Evolutionary conservation across 345 rosid species (phyloP), one percentile per base, ranked within the genome.

Genomic region (Sisymbrium altissimum): DNA sequence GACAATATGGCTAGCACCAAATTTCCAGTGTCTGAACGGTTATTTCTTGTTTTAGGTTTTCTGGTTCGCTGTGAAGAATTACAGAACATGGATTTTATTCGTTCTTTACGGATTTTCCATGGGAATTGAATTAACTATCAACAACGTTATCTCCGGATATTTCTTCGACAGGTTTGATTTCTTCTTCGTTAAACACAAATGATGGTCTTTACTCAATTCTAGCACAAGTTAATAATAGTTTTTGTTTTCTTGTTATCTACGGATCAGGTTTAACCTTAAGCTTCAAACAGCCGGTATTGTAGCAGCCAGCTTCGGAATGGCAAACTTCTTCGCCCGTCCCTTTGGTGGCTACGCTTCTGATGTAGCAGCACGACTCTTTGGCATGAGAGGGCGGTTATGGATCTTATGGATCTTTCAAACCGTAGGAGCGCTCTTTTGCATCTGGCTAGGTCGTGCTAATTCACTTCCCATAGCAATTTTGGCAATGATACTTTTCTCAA

Each of bases 351-450:
- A 40, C 7, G 78, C 92, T 9, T 90, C 98, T 3, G 97, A 90
- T 66, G 7, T 18, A 1, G 85, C 92, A 9, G 93, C 83, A 0
- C 55, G 79, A 14, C 15, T 80, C 18, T 90, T 87, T 12, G 96
- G 93, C 62, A 89, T 93, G 97, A 86, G 96, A 52, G 97, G 98
- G 9, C 81, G 96, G 55, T 63, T 88, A 32, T 93, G 98, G 95
- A 77, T 57, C 3, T 82, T 93, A 0, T 90, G 95, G 96, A 85
- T 70, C 49, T 85, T 90, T 30, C 92, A 90, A 75, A 87, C 96
- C 3, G 72, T 87, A 9, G 96, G 96, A 68, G 93, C 86, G 9
- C 82, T 58, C 41, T 87, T 93, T 79, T 93, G 96, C 36, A 74
- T 90, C 53, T 90, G 93, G 90, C 86, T 93, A 3, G 93, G 97